phyloP scores from a whole-genome alignment of 495 filamentous ascomycete genomes.

The Trichoderma orchidacearum region DNA sequence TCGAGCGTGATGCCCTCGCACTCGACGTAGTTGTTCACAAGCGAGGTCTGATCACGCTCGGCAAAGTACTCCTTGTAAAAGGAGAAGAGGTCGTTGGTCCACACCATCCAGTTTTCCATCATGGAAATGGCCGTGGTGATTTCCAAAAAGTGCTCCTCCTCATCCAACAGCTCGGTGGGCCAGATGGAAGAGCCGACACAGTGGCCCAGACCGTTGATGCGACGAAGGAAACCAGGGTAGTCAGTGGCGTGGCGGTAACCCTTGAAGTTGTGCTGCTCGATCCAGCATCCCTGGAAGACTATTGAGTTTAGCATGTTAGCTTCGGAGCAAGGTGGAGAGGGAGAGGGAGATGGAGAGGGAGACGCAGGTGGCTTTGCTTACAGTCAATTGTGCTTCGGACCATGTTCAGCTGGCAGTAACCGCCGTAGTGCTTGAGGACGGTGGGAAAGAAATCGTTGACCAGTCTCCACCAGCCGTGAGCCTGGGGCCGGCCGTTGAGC shows the following conservation, averaged over 20 bases:
- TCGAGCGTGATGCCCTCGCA: not conserved
- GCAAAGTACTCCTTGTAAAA: not conserved
- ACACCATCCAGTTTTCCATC: not conserved
- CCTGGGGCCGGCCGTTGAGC: not conserved
- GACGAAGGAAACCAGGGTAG: not conserved
- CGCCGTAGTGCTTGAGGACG: not conserved
- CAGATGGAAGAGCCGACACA: not conserved
- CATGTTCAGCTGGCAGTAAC: not conserved
- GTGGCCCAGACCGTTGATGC: not conserved
- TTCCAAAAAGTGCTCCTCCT: not conserved
- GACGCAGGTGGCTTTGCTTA: not conserved
- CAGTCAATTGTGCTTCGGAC: not conserved
- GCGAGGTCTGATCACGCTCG: not conserved
- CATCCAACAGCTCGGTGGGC: not conserved
- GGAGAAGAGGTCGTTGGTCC: not conserved
- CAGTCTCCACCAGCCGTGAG: not conserved
- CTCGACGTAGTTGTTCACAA: not conserved
- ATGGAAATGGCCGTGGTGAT: not conserved
- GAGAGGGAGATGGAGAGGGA: too few relatives aligned
- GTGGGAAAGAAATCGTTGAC: not conserved
- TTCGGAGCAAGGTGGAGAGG: not conserved
- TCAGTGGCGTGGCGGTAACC: not conserved
- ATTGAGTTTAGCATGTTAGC: not conserved
- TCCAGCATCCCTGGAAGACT: not conserved
- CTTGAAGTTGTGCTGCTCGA: not conserved